These are phyloP conservation scores for Stropharia rugosoannulata DNA, from an alignment of 768 basidiomycete genomes.

Conservation along the genomic window DNA sequence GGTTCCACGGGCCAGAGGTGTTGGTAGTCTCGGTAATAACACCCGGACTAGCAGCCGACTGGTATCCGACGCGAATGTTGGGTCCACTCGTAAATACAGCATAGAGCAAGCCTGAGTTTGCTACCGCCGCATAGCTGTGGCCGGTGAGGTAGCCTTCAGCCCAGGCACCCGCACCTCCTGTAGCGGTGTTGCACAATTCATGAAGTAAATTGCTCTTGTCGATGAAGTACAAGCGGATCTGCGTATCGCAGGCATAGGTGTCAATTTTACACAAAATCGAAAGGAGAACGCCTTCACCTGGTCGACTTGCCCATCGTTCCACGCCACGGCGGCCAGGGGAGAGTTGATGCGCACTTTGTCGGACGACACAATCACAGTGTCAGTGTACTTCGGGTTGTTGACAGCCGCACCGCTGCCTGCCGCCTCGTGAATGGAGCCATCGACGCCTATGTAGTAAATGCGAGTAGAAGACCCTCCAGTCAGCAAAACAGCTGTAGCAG, in stretches of 20 bases:
- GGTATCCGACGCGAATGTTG: conserved; percentile 5
- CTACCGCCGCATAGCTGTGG: neutral
- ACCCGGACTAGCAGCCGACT: neutral
- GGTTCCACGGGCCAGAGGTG: neutral
- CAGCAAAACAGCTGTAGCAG: neutral
- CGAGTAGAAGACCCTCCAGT: neutral
- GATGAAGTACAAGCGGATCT: neutral
- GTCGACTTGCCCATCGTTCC: neutral
- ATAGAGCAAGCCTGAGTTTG: conserved; percentile 3
- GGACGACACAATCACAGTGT: neutral
- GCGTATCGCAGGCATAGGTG: neutral
- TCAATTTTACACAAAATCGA: neutral
- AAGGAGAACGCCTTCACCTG: neutral
- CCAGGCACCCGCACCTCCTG: neutral
- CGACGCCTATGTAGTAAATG: neutral
- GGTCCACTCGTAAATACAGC: neutral
- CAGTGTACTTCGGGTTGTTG: neutral
- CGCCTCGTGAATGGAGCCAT: neutral
- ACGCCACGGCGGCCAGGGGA: neutral
- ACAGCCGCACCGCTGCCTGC: neutral
- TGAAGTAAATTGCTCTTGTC: neutral
- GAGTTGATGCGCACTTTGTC: neutral
- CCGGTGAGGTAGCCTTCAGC: neutral
- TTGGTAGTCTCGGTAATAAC: conserved; percentile 1
- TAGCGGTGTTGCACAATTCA: neutral